Evolutionary conservation across 2,329 filamentous ascomycete genomes (phyloP), one percentile per base, ranked within the genome.

Genomic region (Aspergillus sp.): DNA sequence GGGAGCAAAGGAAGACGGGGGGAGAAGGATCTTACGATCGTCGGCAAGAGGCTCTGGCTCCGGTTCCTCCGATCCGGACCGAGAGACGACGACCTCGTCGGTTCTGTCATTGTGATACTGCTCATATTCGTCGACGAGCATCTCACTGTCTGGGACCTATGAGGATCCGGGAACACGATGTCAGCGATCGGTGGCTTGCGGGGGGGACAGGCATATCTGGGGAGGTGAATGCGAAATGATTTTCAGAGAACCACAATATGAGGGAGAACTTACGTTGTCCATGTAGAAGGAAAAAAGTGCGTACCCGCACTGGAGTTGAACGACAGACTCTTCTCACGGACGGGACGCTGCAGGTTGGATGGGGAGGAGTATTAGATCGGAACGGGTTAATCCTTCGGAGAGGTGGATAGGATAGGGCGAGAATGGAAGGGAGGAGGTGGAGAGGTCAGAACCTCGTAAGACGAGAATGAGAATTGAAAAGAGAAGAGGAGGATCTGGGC

Each of bases 21-120:
- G 51, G 32, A 50, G 15, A 64, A 57, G 54, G 57, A 45, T 68
- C 79, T 70, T 80, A 82, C 80, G 84, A 70, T 88, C 85, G 77
- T 87, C 82, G 67, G 86, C 86, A 63, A 81, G 78, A 59, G 84
- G 82, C 55, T 82, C 76, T 63, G 85, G 81, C 68, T 83, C 82
- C 47, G 83, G 71, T 77, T 86, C 85, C 67, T 82, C 82, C 65
- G 82, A 82, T 69, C 86, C 85, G 65, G 85, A 82, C 62, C 83
- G 83, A 48, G 84, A 84, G 69, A 88, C 86, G 72, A 87, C 85
- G 72, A 86, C 84, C 63, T 87, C 85, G 71, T 86, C 79, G 61
- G 82, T 81, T 74, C 86, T 85, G 72, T 87, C 85, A 77, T 87
- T 84, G 72, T 82, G 85, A 71, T 86, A 85, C 64, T 84, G 78